Base-by-base conservation (phyloP, 306 rosid species). In the Dryas drummondii region DNA sequence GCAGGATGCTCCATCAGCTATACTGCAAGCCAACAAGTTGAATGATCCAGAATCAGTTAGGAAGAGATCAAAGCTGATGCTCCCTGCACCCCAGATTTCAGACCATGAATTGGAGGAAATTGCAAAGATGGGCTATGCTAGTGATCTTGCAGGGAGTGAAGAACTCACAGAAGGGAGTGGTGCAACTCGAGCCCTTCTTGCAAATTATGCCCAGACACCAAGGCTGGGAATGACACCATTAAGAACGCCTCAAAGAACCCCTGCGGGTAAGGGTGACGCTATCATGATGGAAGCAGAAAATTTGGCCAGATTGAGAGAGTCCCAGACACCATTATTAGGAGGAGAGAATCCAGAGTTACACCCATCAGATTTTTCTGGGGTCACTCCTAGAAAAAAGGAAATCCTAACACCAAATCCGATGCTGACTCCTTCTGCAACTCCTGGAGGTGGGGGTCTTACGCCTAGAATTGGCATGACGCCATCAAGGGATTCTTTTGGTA, bases 251-350 rank as follows among this genome's bases (percentile, higher is more conserved):
- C 98, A 93, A 83, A 89, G 98, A 86, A 93, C 97, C 15, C 98
- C 98, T 6, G 83, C 91, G 67, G 88, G 98, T 76, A 93, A 93
- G 86, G 97, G 98, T 54, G 98, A 93, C 65, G 91, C 93, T 69
- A 88, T 93, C 74, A 89, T 91, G 98, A 91, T 93, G 97, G 98
- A 93, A 80, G 98, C 98, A 67, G 96, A 91, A 80, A 93, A 93
- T 79, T 82, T 93, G 74, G 98, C 98, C 45, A 86, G 97, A 90
- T 79, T 93, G 86, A 93, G 98, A 81, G 93, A 93, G 79, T 93
- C 98, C 83, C 98, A 91, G 72, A 93, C 98, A 75, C 98, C 98
- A 53, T 82, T 93, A 64, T 82, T 93, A 67, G 98, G 98, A 81
- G 98, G 98, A 81, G 93, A 91, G 16, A 93, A 93, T 76, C 98